Percentiles rank a stretch among this genome's conserved stretches.
Conservation (phyloP, 176 grass and related monocot species). For the Typha latifolia region DNA sequence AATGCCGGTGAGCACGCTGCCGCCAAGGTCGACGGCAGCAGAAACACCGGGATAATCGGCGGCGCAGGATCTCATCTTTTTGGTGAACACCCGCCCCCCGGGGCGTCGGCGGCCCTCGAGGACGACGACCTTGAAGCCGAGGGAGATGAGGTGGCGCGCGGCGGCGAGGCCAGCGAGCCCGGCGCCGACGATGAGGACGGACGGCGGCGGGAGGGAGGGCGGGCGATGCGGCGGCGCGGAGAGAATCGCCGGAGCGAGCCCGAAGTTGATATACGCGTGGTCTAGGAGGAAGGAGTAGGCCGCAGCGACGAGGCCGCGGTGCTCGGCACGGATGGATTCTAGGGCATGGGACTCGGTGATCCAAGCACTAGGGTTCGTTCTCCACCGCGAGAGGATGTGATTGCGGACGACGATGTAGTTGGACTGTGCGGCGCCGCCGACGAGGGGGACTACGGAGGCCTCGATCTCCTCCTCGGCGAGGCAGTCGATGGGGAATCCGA, state of each 20-base stretch:
- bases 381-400: slow-evolving; percentile 83
- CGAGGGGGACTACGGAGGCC: slow-evolving; percentile 51
- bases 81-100: slow-evolving; percentile 85
- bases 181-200: slow-evolving; percentile 67
- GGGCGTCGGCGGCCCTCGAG: slow-evolving; percentile 73
- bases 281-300: slow-evolving; percentile 75
- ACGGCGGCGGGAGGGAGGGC: slow-evolving; percentile 48
- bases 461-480: slow-evolving; percentile 92
- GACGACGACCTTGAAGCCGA: slow-evolving; percentile 80
- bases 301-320: slow-evolving; percentile 49
- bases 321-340: slow-evolving; percentile 78
- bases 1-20: slow-evolving; percentile 93
- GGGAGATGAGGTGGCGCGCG: slow-evolving; percentile 59
- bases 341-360: slow-evolving; percentile 54
- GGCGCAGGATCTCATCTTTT: slow-evolving; percentile 61
- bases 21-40: slow-evolving; percentile 85
- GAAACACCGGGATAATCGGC: slow-evolving; percentile 34
- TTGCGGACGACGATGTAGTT: slow-evolving; percentile 97
- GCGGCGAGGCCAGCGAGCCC: slow-evolving; percentile 77
- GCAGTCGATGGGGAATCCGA: slow-evolving; percentile 75
- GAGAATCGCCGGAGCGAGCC: slow-evolving; percentile 50
- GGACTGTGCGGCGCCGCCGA: slow-evolving; percentile 57
- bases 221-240: slow-evolving; percentile 37
- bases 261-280: slow-evolving; percentile 85
- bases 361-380: slow-evolving; percentile 55